These are phyloP conservation scores for Ramalina peruviana DNA, from an alignment of 495 filamentous ascomycete genomes.

Conservation along the genomic window DNA sequence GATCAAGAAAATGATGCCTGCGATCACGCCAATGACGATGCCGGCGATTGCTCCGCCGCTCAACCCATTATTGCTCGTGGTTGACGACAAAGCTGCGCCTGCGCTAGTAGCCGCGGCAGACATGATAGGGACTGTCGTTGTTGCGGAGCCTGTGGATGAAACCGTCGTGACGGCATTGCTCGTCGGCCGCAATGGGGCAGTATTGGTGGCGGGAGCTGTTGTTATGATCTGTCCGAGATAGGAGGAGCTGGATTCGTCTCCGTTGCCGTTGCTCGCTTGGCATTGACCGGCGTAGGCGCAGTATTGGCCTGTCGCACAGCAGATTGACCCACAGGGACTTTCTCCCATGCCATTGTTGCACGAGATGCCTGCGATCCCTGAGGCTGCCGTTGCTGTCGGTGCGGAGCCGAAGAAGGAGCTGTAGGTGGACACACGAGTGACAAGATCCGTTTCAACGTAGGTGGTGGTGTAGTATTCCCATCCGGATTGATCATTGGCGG, in stretches of 20 bases:
- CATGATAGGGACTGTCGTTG: conserved; percentile 43
- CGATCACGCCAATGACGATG: conserved; percentile 77
- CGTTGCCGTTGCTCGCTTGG: conserved; percentile 18
- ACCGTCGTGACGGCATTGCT: conserved; percentile 41
- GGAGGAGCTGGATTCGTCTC: conserved; percentile 26
- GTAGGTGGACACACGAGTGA: conserved; percentile 53
- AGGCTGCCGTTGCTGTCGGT: conserved; percentile 14
- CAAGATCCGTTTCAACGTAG: conserved; percentile 49
- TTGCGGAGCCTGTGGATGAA: conserved; percentile 39
- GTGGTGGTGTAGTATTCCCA: conserved; percentile 59
- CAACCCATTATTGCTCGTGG: conserved; percentile 37
- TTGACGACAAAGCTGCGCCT: conserved; percentile 28
- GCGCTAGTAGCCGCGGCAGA: conserved; percentile 36
- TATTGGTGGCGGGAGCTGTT: conserved; percentile 17
- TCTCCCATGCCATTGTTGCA: conserved; percentile 49
- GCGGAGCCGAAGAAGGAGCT: conserved; percentile 32
- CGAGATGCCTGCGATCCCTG: conserved; percentile 29
- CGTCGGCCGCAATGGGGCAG: conserved; percentile 56
- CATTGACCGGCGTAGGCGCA: conserved; percentile 43
- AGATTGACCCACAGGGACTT: conserved; percentile 54
- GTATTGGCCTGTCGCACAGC: conserved; percentile 59
- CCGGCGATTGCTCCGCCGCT: conserved; percentile 85
- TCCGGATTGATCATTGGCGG: conserved; percentile 21
- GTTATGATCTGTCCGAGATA: conserved; percentile 13
- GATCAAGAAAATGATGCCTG: conserved; percentile 56